A percentile compares a stretch with the other conserved stretches of the same genome.
Evolutionary conservation across 169 alveolate genomes (phyloP).

Genomic region (Plasmodium vinckei): DNA sequence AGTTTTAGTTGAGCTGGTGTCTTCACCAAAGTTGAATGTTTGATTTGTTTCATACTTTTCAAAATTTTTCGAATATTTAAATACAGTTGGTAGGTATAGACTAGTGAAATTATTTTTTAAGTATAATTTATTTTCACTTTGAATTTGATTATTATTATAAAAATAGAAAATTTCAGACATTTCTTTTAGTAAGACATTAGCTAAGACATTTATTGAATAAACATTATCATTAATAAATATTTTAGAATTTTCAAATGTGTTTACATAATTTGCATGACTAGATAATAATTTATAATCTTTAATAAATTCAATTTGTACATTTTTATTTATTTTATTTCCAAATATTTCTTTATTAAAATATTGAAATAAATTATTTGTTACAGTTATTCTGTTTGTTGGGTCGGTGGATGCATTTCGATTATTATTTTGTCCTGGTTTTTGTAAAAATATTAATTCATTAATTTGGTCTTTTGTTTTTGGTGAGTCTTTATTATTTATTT

Average conservation of each 20-base stretch:
- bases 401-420: constrained; percentile 20
- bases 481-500: not conserved
- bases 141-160: constrained; percentile 48
- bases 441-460: constrained; percentile 27
- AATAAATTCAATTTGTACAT: constrained; percentile 55
- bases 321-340: constrained; percentile 19
- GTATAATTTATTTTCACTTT: constrained; percentile 67
- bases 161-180: constrained; percentile 72
- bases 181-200: constrained; percentile 59
- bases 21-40: constrained; percentile 24
- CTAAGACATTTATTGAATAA: constrained; percentile 28
- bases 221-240: constrained; percentile 57
- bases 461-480: constrained; percentile 6
- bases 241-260: constrained; percentile 56
- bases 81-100: constrained; percentile 32
- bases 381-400: constrained; percentile 23
- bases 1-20: not conserved
- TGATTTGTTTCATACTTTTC: not conserved
- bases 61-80: constrained; percentile 42
- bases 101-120: constrained; percentile 44
- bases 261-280: constrained; percentile 43
- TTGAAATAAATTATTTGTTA: constrained; percentile 52
- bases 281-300: constrained; percentile 53
- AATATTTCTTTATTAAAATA: constrained; percentile 70
- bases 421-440: constrained; percentile 26